Evolutionary conservation across 2,329 filamentous ascomycete genomes (phyloP).

Genomic region (Sporothrix luriei): DNA sequence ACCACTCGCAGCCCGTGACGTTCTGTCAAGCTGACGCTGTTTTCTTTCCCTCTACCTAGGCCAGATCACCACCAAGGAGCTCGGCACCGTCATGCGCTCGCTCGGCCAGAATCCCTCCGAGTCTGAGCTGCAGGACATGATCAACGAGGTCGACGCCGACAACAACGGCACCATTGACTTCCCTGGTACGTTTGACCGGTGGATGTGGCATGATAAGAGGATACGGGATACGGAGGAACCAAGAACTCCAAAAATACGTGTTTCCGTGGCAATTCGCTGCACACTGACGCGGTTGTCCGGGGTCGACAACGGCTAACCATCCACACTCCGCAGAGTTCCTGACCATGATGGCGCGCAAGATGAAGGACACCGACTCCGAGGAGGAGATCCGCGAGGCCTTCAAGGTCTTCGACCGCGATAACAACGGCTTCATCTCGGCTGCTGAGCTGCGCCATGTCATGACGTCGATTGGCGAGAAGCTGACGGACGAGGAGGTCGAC

Average conservation of each 20-base stretch:
- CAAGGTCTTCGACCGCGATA: constrained; percentile 81
- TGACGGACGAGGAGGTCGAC: constrained; percentile 87
- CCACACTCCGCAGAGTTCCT: constrained; percentile 70
- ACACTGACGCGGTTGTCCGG: background rate
- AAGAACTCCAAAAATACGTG: background rate
- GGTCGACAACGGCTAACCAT: constrained; percentile 10
- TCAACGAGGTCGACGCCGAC: constrained; percentile 89
- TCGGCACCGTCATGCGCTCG: constrained; percentile 88
- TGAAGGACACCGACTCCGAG: constrained; percentile 91
- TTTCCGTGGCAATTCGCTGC: no score
- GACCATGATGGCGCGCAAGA: constrained; percentile 92
- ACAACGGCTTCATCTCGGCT: constrained; percentile 89
- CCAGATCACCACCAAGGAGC: constrained; percentile 89
- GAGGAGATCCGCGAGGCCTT: constrained; percentile 89
- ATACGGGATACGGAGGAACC: background rate
- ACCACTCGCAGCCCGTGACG: background rate
- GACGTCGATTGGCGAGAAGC: constrained; percentile 89
- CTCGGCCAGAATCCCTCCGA: constrained; percentile 88
- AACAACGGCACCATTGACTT: constrained; percentile 94
- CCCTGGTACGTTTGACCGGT: constrained; percentile 63
- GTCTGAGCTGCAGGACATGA: constrained; percentile 90
- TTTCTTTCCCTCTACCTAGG: constrained; percentile 52
- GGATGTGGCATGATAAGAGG: background rate
- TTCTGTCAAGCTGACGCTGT: constrained; percentile 24
- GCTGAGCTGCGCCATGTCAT: constrained; percentile 87